Conservation (phyloP, 352 stramenopile genomes). For the Globisporangium echinulatum region DNA sequence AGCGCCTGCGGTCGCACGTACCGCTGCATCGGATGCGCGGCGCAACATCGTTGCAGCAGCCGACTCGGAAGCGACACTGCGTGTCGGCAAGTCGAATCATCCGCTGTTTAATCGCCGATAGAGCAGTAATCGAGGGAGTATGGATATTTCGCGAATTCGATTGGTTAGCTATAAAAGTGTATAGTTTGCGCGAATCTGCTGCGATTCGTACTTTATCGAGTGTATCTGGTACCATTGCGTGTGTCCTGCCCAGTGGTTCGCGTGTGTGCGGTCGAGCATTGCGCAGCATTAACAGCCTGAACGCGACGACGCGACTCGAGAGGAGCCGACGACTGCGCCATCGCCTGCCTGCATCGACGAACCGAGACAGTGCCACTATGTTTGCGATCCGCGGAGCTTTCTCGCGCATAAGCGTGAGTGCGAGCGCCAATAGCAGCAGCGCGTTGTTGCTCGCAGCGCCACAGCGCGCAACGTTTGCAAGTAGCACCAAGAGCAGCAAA, state of each 20-base stretch:
- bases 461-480: conserved; percentile 35
- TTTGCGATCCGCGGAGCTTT: conserved; percentile 38
- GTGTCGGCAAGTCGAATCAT: conserved; percentile 61
- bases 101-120: conserved; percentile 63
- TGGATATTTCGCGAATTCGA: too few species aligned
- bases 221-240: background rate
- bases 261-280: background rate
- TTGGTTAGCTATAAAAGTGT: background rate
- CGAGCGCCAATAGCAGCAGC: conserved; percentile 1
- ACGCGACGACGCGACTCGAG: background rate
- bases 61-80: conserved; percentile 43
- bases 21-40: conserved; percentile 45
- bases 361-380: conserved; percentile 17
- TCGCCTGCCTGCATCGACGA: too few species aligned
- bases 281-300: background rate
- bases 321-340: background rate
- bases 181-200: background rate
- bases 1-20: conserved; percentile 25
- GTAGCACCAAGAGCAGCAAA: conserved; percentile 34
- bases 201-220: background rate
- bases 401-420: conserved; percentile 9
- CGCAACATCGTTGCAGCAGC: conserved; percentile 50
- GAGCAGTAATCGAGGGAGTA: background rate
- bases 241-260: background rate
- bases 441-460: conserved; percentile 11